phyloP scores from a whole-genome alignment of 2,329 filamentous ascomycete species.

The Aspergillus japonicus region DNA sequence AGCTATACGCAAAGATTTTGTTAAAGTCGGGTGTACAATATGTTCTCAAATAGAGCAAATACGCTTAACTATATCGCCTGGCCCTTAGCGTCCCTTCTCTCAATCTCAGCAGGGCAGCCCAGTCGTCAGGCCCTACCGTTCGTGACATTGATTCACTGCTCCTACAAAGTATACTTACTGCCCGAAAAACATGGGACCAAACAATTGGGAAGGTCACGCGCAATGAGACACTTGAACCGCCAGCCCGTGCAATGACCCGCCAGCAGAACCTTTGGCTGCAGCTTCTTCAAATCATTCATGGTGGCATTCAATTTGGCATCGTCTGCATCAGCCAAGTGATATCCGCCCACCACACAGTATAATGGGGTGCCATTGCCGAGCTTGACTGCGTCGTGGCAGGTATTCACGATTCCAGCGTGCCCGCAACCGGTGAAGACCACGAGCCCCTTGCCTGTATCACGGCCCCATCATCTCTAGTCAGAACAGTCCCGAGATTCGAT shows the following conservation, averaged over 20 bases:
- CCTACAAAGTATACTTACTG: conserved; percentile 7
- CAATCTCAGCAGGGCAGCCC: too few relatives aligned
- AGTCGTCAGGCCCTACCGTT: too few relatives aligned
- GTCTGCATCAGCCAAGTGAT: conserved; percentile 9
- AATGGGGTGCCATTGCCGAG: conserved; percentile 1
- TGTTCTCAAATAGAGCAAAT: too few relatives aligned
- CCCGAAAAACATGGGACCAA: conserved; percentile 12
- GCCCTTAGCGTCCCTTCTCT: too few relatives aligned
- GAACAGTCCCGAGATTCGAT: too few relatives aligned
- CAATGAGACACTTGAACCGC: conserved; percentile 11
- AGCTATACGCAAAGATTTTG: too few relatives aligned
- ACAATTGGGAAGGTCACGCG: conserved; percentile 5
- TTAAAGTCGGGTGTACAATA: too few relatives aligned
- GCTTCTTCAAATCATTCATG: conserved; percentile 6
- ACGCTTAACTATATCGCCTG: too few relatives aligned
- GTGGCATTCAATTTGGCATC: conserved; percentile 6
- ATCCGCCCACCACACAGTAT: conserved; percentile 10
- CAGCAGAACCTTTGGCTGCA: conserved; percentile 4
- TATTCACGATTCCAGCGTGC: conserved; percentile 9
- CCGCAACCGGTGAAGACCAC: conserved; percentile 10
- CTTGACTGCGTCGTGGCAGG: conserved; percentile 4
- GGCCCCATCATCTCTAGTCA: too few relatives aligned
- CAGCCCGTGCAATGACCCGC: conserved; percentile 11
- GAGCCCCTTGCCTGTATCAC: conserved; percentile 3
- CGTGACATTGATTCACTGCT: too few relatives aligned